Evolutionary conservation across 1,284 basidiomycete species (phyloP).

Genomic region (Rhodotorula sp.): DNA sequence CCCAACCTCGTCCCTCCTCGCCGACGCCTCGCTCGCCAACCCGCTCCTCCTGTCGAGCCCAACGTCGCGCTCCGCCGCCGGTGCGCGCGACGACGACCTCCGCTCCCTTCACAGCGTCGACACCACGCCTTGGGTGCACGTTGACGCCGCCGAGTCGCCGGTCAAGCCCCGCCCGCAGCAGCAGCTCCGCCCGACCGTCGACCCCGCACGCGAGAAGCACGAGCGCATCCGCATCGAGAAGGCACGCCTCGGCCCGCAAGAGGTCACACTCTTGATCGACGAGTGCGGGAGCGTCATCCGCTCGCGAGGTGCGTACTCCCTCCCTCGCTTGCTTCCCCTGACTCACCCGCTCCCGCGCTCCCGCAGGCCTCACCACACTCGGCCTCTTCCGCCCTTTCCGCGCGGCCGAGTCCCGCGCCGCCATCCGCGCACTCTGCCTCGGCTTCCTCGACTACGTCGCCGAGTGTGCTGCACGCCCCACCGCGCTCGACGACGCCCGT

Average conservation of each 20-base stretch:
- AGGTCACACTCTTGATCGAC: conserved; percentile 22
- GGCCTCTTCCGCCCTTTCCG: conserved; percentile 41
- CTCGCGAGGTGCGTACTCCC: conserved; percentile 15
- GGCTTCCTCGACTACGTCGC: conserved; percentile 32
- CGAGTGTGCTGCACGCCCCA: background rate
- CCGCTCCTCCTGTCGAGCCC: conserved; percentile 15
- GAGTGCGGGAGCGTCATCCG: conserved; percentile 32
- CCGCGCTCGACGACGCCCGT: background rate
- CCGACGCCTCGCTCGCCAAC: conserved; percentile 14
- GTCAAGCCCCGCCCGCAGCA: background rate
- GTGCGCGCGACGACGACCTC: background rate
- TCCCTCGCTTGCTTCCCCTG: too few species aligned
- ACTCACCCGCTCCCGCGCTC: background rate
- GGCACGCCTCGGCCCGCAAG: conserved; percentile 17
- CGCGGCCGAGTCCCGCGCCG: conserved; percentile 16
- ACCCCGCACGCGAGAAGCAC: conserved; percentile 1
- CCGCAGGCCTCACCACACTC: conserved; percentile 27
- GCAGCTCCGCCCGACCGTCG: background rate
- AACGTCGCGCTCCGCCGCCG: too few species aligned
- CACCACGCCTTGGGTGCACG: conserved; percentile 16
- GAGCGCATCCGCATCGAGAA: conserved; percentile 16
- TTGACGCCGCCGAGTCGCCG: conserved; percentile 3
- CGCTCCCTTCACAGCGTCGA: conserved; percentile 11
- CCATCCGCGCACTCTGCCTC: conserved; percentile 19
- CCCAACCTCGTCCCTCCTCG: conserved; percentile 22